These are phyloP conservation scores for Phlebopus sp. DNA, from an alignment of 1,284 basidiomycete species.

Conservation along the genomic window DNA sequence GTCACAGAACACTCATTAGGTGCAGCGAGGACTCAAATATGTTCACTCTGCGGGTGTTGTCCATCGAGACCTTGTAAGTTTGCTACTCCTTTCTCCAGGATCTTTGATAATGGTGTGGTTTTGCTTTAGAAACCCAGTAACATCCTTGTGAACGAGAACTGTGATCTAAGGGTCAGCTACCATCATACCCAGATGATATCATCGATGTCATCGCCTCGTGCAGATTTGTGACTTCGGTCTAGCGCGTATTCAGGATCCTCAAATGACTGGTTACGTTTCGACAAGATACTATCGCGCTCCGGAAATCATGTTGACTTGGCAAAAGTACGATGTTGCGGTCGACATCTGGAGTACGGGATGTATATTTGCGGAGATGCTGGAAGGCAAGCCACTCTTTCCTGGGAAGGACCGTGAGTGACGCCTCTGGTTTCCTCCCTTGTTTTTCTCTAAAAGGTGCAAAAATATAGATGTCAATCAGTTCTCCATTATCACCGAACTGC, in stretches of 20 bases:
- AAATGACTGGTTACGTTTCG: slow-evolving; percentile 99
- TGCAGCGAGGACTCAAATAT: slow-evolving; percentile 94
- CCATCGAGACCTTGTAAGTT: slow-evolving; percentile 87
- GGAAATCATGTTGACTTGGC: slow-evolving; percentile 99
- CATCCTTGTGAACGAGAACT: slow-evolving; percentile 99
- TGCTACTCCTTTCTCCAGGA: not conserved
- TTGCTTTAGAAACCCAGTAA: slow-evolving; percentile 89
- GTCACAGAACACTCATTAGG: slow-evolving; percentile 6
- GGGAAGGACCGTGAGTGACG: slow-evolving; percentile 87
- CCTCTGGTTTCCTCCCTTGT: not conserved
- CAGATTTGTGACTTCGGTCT: slow-evolving; percentile 99
- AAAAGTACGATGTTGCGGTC: slow-evolving; percentile 99
- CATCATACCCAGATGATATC: slow-evolving; percentile 7
- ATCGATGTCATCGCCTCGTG: slow-evolving; percentile 11
- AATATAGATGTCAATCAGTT: slow-evolving; percentile 95
- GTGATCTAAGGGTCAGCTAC: slow-evolving; percentile 79
- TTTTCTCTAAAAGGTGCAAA: slow-evolving; percentile 7
- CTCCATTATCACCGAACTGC: slow-evolving; percentile 97
- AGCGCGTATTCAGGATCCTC: slow-evolving; percentile 94
- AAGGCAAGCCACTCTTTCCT: slow-evolving; percentile 98
- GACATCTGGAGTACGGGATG: slow-evolving; percentile 99
- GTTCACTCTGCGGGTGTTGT: slow-evolving; percentile 99
- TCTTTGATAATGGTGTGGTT: not conserved
- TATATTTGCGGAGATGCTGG: slow-evolving; percentile 99
- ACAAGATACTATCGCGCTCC: slow-evolving; percentile 98